Conservation (phyloP, 768 basidiomycete genomes). For the Auriscalpium orientale region DNA sequence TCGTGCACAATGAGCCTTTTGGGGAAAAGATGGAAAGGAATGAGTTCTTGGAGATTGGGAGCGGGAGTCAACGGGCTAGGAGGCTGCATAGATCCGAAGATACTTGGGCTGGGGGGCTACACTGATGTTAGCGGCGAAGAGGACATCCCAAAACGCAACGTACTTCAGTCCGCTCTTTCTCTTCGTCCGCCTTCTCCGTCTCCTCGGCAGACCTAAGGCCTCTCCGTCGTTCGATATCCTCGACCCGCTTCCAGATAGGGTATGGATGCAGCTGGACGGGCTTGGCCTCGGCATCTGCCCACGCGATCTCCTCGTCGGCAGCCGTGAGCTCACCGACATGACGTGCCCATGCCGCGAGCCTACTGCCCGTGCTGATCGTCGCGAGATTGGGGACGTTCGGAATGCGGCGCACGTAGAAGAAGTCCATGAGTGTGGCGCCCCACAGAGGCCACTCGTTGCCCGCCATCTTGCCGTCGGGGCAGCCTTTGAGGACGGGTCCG, state of each 20-base stretch:
- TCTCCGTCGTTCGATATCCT: not conserved
- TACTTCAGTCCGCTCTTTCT: not conserved
- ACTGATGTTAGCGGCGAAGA: not conserved
- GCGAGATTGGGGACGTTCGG: constrained; percentile 8
- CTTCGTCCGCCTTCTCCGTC: not conserved
- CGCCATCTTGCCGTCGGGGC: constrained; percentile 23
- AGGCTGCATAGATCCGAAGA: not conserved
- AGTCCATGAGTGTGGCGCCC: constrained; percentile 37
- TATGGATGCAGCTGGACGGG: constrained; percentile 21
- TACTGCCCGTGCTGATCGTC: constrained; percentile 29
- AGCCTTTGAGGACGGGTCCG: constrained; percentile 6
- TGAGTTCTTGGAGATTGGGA: not conserved
- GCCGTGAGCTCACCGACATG: constrained; percentile 25
- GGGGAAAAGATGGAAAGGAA: constrained; percentile 8
- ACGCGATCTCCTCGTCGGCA: constrained; percentile 26
- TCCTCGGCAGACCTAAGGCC: not conserved
- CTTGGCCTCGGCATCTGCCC: constrained; percentile 29
- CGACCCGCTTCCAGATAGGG: not conserved
- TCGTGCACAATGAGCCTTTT: constrained; percentile 9
- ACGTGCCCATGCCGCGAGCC: constrained; percentile 30
- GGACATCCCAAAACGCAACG: not conserved
- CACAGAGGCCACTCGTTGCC: constrained; percentile 29
- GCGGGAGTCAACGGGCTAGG: not conserved
- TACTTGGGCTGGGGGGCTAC: not conserved
- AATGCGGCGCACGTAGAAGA: constrained; percentile 24